phyloP scores from a whole-genome alignment of 2,329 filamentous ascomycete species.

The Calonectria henricotiae region DNA sequence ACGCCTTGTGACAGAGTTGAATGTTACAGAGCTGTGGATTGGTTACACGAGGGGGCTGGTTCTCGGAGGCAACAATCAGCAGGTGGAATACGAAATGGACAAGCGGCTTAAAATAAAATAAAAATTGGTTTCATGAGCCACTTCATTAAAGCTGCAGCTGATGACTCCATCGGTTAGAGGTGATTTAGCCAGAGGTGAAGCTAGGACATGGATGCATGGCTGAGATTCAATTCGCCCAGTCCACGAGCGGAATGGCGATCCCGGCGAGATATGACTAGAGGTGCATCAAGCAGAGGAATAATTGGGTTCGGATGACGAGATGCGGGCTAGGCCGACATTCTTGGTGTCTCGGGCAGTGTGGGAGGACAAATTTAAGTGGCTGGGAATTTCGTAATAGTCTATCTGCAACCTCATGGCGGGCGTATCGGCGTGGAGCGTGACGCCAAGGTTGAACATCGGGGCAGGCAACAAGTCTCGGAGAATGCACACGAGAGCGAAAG shows the following conservation, averaged over 20 bases:
- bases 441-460: constrained; percentile 25
- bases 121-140: constrained; percentile 24
- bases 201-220: constrained; percentile 14
- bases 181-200: not conserved
- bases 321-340: constrained; percentile 6
- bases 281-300: constrained; percentile 1
- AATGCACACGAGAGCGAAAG: constrained; percentile 8
- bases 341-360: constrained; percentile 7
- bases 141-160: constrained; percentile 28
- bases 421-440: constrained; percentile 24
- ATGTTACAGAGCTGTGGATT: not conserved
- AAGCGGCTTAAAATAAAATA: not conserved
- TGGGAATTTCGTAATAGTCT: constrained; percentile 27
- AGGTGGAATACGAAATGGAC: constrained; percentile 1
- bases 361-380: constrained; percentile 28
- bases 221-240: constrained; percentile 11
- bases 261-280: constrained; percentile 3
- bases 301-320: constrained; percentile 10
- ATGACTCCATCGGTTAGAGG: constrained; percentile 1
- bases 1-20: not conserved
- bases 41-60: constrained; percentile 1
- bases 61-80: constrained; percentile 1
- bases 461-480: not conserved
- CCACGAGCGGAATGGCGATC: constrained; percentile 7
- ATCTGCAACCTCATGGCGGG: constrained; percentile 35